Evolutionary conservation across 2,329 filamentous ascomycete genomes (phyloP), one percentile per base, ranked within the genome.

Genomic region (Epichloe elymi): DNA sequence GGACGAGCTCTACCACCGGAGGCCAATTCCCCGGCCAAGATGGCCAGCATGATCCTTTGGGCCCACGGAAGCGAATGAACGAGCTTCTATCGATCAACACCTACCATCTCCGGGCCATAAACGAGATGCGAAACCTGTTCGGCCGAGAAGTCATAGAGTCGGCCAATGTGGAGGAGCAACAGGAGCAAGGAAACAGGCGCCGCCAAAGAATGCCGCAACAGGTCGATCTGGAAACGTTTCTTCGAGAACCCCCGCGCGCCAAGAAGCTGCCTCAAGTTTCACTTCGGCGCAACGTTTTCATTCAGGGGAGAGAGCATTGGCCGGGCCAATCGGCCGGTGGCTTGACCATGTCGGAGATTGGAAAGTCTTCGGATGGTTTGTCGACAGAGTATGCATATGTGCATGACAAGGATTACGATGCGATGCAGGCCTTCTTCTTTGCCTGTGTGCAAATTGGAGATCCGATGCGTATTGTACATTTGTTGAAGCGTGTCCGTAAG

Each of bases 261-360:
- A 77, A 80, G 58, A 82, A 79, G 58, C 73, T 93, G 48, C 79
- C 82, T 1, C 83, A 88, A 49, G 74, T 88, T 35, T 82, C 85
- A 19, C 72, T 87, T 33, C 79, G 86, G 43, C 79, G 85, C 37
- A 96, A 95, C 61, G 76, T 87, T 12, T 91, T 95, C 61, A 81
- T 95, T 53, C 85, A 89, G 58, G 88, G 87, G 46, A 90, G 88
- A 61, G 88, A 93, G 56, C 81, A 86, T 48, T 96, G 90, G 90
- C 90, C 89, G 3, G 75, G 80, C 35, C 82, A 83, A 48, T 80
- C 88, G 1, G 83, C 85, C 36, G 87, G 86, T 15, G 93, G 93
- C 0, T 72, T 98, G 51, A 83, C 82, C 8, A 95, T 98, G 90
- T 80, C 84, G 59, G 70, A 71, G 54, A 51, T 77, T 15, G 65